These are phyloP conservation scores for Berkeleyomyces rouxiae DNA, from an alignment of 2,329 filamentous ascomycete genomes.

Conservation along the genomic window DNA sequence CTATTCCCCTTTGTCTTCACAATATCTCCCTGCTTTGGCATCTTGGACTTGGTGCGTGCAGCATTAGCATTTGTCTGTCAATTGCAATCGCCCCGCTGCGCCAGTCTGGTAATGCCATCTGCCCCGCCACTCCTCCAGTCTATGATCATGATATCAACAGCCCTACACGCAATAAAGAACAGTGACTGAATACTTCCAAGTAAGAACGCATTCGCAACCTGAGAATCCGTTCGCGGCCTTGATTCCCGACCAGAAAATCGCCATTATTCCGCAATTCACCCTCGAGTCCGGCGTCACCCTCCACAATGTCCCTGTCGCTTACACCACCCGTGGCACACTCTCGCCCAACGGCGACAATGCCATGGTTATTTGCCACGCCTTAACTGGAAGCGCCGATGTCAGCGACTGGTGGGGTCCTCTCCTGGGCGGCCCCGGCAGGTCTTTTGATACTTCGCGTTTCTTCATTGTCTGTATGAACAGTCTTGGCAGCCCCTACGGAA, in stretches of 20 bases:
- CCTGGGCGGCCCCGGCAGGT: conserved; percentile 58
- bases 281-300: conserved; percentile 83
- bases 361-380: conserved; percentile 67
- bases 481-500: conserved; percentile 70
- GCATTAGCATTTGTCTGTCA: background rate
- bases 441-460: conserved; percentile 69
- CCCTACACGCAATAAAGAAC: conserved; percentile 21
- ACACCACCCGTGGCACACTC: conserved; percentile 47
- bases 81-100: background rate
- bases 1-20: background rate
- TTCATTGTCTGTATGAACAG: conserved; percentile 80
- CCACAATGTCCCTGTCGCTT: conserved; percentile 55
- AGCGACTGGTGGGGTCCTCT: conserved; percentile 80
- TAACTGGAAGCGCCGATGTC: conserved; percentile 74
- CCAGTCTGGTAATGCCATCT: background rate
- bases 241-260: conserved; percentile 78
- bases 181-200: conserved; percentile 48
- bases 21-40: background rate
- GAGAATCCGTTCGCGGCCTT: conserved; percentile 82
- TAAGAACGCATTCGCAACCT: conserved; percentile 51
- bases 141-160: too few species aligned
- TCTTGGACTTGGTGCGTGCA: background rate
- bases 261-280: conserved; percentile 72
- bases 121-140: background rate
- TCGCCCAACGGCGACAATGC: conserved; percentile 44